Evolutionary conservation across 352 stramenopile genomes (phyloP), one percentile per base, ranked within the genome.

Genomic region (Pythium dissimile): DNA sequence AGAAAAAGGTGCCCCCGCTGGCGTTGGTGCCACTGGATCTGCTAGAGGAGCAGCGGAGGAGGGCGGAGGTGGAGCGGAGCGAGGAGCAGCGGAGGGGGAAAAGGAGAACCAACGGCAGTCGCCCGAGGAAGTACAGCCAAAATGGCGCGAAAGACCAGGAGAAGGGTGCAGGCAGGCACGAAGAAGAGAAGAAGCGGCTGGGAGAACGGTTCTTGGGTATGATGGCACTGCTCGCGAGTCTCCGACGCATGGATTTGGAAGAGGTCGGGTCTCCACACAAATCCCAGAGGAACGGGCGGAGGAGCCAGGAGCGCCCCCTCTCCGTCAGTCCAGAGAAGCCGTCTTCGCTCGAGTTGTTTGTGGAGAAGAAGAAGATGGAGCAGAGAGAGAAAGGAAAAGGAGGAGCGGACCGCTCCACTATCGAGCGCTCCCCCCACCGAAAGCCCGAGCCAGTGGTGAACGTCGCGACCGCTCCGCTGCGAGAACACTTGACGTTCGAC

Each of bases 151-250:
- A n/a, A 6, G 4, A 16, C 5, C 5, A 49, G 0, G 24, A 48
- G 2, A 39, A 65, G 1, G 12, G 15, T 26, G 30, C 38, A 1
- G 38, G 47, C 15, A 58, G 53, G 3, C 11, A 15, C 24, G 16
- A 61, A 1, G 41, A 75, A 23, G 54, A 66, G 0, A 66, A 76
- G 44, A 23, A 71, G 43, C 67, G 75, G 10, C 72, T 88, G 0
- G 76, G 76, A 1, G 74, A 86, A 50, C 59, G 78, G 4, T 88
- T 88, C 42, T 41, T 88, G 27, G 64, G 73, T 20, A 67, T 84
- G 59, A 85, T 88, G 78, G 62, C 70, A 50, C 54, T 69, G 34
- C 73, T 88, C 57, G 35, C 70, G 45, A 69, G 63, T 4, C 78
- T 88, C 18, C 50, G 63, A 9, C 66, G 49, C 28, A 50, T 71